Base-by-base conservation (phyloP, 169 alveolate species). In the Pseudocohnilembus persalinus region DNA sequence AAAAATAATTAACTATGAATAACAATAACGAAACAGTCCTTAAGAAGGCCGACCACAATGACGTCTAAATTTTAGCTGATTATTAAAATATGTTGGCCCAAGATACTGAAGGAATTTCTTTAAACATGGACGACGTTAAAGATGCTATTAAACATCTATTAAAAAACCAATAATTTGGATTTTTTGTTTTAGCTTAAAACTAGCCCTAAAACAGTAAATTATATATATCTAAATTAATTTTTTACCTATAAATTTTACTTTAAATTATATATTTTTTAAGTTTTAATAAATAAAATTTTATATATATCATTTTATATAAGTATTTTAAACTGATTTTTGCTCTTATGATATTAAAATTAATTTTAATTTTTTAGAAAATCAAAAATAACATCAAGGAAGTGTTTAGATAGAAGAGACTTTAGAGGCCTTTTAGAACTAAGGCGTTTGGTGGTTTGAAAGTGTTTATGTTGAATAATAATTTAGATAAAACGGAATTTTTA, bases 391-490 rank as follows among this genome's bases (percentile, higher is more conserved):
- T n/a, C n/a, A n/a, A n/a, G n/a, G n/a, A n/a, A n/a, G n/a, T n/a
- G 73, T 31, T 26, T 34, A 33, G 20, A 77, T 77, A 33, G 35
- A 68, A 31, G 31, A 31, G 1, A 33, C 73, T 34, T 64, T 33
- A 1, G 73, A 77, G 32, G 35, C 35, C 29, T 77, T 33, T 35
- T 25, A 73, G 27, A 6, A 26, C 6, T 27, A 1, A 33, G 35
- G 35, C 35, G 74, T 77, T 32, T 77, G 83, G 83, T 77, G 83
- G 83, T 77, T 77, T 34, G 32, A 77, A 33, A 77, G 83, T 27
- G 83, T 34, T 25, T 77, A 31, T 77, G 83, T 77, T 77, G 83
- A 33, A 34, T 33, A 77, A 25, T 1, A 77, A 77, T 24, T 0
- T 27, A 31, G 83, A 77, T 32, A 64, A 28, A 29, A 28, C 26